Evolutionary conservation across 2,329 filamentous ascomycete genomes (phyloP), one percentile per base, ranked within the genome.

Genomic region (Trichocomaceae sp.): DNA sequence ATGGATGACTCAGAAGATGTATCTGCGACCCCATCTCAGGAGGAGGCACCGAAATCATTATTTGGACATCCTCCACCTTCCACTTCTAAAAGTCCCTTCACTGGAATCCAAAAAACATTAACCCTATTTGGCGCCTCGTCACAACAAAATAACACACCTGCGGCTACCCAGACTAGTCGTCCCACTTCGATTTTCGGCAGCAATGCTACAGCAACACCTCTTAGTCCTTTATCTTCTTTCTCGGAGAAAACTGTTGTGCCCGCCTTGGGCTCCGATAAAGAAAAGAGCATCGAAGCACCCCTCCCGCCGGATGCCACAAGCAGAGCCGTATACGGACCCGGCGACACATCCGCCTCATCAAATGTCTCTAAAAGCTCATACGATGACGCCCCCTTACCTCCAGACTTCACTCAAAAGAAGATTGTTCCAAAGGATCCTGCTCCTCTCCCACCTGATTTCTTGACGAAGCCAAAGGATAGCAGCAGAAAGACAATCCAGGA

Each of bases 281-380:
- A 62, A 17, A 61, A 66, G 37, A 57, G 66, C 23, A 53, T 67
- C 8, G 69, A 73, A 58, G 58, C 68, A 9, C 76, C 76, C 9
- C 62, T 78, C 35, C 76, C 76, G 4, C 76, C 76, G 15, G 75
- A 78, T 41, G 60, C 76, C 5, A 75, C 73, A n/a, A 78, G 73
- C 57, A 76, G 71, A 61, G 68, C 67, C 37, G 67, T 61, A 12
- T 78, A 77, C 61, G 70, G 70, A 8, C 69, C 75, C 23, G 75
- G 75, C 5, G 76, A 78, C 56, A 77, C 75, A n/a, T 76, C 75
- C 3, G 72, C 69, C 8, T 77, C 75, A 8, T 75, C 73, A 3
- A 69, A 71, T 52, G 68, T 70, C 5, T 75, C 72, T 5, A 72
- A 70, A 51, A 66, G 61, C 41, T 73, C 72, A 5, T 55, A 64